phyloP scores from a whole-genome alignment of 495 filamentous ascomycete species.

The Neurospora sp. region DNA sequence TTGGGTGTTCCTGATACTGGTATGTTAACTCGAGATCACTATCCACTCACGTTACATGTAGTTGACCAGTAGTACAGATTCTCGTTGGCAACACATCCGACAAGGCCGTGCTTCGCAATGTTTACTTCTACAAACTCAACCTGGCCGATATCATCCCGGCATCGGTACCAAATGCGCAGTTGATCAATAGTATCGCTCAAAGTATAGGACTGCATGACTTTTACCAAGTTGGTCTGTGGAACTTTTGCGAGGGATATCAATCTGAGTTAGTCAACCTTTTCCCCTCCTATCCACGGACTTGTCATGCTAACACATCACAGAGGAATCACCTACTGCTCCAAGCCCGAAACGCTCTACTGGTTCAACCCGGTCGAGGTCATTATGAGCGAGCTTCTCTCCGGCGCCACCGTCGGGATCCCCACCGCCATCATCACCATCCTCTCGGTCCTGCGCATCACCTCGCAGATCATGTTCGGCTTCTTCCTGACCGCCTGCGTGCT shows the following conservation, averaged over 20 bases:
- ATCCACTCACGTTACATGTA: slow-evolving; percentile 2
- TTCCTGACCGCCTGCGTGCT: slow-evolving; percentile 63
- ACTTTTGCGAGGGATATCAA: slow-evolving; percentile 75
- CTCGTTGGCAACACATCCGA: slow-evolving; percentile 60
- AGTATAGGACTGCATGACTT: slow-evolving; percentile 86
- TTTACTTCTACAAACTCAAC: slow-evolving; percentile 77
- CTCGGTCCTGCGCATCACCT: slow-evolving; percentile 63
- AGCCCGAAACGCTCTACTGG: slow-evolving; percentile 63
- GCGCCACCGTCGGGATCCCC: slow-evolving; percentile 77
- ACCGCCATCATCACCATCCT: slow-evolving; percentile 60
- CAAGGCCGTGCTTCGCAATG: slow-evolving; percentile 48
- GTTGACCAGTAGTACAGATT: slow-evolving; percentile 25
- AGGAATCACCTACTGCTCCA: slow-evolving; percentile 66
- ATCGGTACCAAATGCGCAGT: slow-evolving; percentile 58
- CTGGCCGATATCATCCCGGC: slow-evolving; percentile 74
- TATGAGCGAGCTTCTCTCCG: slow-evolving; percentile 62
- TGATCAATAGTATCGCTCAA: slow-evolving; percentile 85
- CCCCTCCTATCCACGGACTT: neutral
- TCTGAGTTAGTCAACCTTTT: slow-evolving; percentile 22
- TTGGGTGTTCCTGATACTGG: slow-evolving; percentile 67
- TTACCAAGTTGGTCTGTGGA: slow-evolving; percentile 88
- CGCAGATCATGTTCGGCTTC: slow-evolving; percentile 83
- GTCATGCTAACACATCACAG: slow-evolving; percentile 13
- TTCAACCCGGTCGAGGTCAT: slow-evolving; percentile 84
- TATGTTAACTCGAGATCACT: slow-evolving; percentile 13